These are phyloP conservation scores for Benincasa hispida DNA, from an alignment of 306 rosid species.

Conservation along the genomic window DNA sequence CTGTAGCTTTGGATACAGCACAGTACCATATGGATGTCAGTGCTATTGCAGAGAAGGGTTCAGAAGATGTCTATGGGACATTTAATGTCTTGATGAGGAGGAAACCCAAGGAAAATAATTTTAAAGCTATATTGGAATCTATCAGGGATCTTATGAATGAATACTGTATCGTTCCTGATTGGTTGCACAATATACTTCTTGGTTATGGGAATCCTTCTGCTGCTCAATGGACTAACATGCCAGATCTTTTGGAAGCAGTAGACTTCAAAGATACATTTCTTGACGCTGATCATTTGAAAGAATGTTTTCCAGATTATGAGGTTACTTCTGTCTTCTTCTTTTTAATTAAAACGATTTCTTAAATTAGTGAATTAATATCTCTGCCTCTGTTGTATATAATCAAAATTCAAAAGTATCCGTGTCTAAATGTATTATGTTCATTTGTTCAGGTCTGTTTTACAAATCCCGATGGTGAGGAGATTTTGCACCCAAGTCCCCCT, in stretches of 20 bases:
- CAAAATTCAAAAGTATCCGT: not conserved
- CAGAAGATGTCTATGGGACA: conserved; percentile 89
- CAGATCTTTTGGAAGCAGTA: conserved; percentile 73
- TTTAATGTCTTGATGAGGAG: conserved; percentile 91
- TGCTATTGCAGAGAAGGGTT: conserved; percentile 78
- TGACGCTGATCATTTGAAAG: conserved; percentile 67
- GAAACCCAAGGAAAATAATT: conserved; percentile 96
- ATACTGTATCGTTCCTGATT: conserved; percentile 91
- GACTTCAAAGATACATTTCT: conserved; percentile 96
- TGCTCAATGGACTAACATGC: conserved; percentile 97
- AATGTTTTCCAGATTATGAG: conserved; percentile 64
- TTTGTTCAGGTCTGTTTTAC: conserved; percentile 52
- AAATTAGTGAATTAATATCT: not conserved
- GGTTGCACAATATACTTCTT: conserved; percentile 81
- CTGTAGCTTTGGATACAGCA: conserved; percentile 95
- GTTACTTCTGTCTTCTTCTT: conserved; percentile 23
- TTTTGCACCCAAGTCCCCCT: conserved; percentile 64
- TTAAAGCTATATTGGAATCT: conserved; percentile 93
- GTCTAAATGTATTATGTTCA: conserved; percentile 10
- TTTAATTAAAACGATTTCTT: conserved; percentile 1
- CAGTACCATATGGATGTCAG: conserved; percentile 95
- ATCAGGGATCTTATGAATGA: conserved; percentile 97
- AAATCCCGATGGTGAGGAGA: conserved; percentile 44
- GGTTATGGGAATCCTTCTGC: conserved; percentile 98
- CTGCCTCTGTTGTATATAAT: not conserved